Base-by-base conservation (phyloP, 2,329 filamentous ascomycete genomes). In the Cladosporium sp. region DNA sequence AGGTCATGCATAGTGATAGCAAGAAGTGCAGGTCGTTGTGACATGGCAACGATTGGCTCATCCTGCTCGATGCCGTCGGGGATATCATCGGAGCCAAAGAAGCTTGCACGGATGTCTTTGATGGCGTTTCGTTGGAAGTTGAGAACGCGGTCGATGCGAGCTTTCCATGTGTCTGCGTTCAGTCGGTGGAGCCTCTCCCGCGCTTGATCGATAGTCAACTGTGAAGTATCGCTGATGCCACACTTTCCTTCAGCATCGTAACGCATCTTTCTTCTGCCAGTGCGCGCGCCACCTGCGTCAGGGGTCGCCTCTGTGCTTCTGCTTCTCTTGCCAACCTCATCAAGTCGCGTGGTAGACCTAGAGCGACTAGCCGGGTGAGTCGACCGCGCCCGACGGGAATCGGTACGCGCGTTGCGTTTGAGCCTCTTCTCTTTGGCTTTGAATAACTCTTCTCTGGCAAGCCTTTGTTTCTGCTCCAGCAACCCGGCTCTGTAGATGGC, bases 91-190 rank as follows among this genome's bases (percentile, higher is more conserved):
- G 82, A 74, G 5, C 91, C 91, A 79, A 86, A 92, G 62, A 96
- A 93, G 6, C 86, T 75, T 25, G 80, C 79, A 15, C 91, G 83
- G 43, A 93, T 78, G 53, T 94, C 89, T 55, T 82, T 84, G 66
- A 92, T 87, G n/a, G 82, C 81, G 27, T 80, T 78, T 52, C 80
- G 84, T 43, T 91, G 84, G 55, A 83, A 80, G 16, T 75, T 71
- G 61, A 87, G 83, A 20, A 85, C 83, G 45, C 82, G 78, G 62
- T 95, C 89, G 54, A 98, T 96, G 13, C 92, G 84, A 62, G 81
- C 83, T 68, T 89, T 95, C 93, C 93, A 98, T 50, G 88, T 91
- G 60, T 89, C 84, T 2, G 92, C 81, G 67, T 97, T 95, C 62
- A 94, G 83, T 49, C 82, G 74, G 60, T 93, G 78, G 11, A 98